Percentiles rank a stretch among this genome's conserved stretches.
Evolutionary conservation across 768 basidiomycete species (phyloP).

Genomic region (Podaxis mareebaensis): DNA sequence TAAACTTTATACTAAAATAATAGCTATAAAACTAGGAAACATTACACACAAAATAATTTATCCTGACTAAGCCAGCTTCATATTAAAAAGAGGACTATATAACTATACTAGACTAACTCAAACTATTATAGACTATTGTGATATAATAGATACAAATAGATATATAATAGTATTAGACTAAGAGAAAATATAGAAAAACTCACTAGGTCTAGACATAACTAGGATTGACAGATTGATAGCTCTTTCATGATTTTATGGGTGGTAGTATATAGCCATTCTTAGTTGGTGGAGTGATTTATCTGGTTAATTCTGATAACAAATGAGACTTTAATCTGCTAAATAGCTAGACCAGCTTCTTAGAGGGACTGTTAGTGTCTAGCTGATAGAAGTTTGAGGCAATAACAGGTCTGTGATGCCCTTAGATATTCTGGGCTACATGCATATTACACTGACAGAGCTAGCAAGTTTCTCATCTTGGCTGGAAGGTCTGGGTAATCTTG

Average conservation of each 20-base stretch:
- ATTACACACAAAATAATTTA: constrained; percentile 26
- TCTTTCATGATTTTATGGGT: constrained; percentile 85
- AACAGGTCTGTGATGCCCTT: constrained; percentile 92
- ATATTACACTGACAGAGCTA: constrained; percentile 89
- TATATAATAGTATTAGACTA: constrained; percentile 31
- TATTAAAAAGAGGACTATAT: constrained; percentile 27
- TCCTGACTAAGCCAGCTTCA: constrained; percentile 37
- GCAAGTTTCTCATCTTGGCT: constrained; percentile 48
- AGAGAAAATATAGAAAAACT: constrained; percentile 58
- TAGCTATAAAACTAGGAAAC: constrained; percentile 20
- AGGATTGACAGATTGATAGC: constrained; percentile 55
- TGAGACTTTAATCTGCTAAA: constrained; percentile 94
- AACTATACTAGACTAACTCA: constrained; percentile 33
- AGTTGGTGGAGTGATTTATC: constrained; percentile 95
- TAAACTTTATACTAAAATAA: constrained; percentile 29
- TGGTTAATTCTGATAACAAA: constrained; percentile 96
- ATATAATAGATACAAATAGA: constrained; percentile 27
- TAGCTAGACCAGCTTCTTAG: constrained; percentile 93
- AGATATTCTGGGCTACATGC: constrained; percentile 89
- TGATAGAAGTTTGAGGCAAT: constrained; percentile 87
- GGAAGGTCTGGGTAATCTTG: too few relatives aligned
- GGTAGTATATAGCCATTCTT: constrained; percentile 90
- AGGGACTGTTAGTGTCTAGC: constrained; percentile 82
- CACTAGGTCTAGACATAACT: constrained; percentile 79
- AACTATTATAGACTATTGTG: constrained; percentile 25